These are phyloP conservation scores for Heliamphora exappendiculata DNA, from an alignment of 148 eudicot species.

Conservation along the genomic window DNA sequence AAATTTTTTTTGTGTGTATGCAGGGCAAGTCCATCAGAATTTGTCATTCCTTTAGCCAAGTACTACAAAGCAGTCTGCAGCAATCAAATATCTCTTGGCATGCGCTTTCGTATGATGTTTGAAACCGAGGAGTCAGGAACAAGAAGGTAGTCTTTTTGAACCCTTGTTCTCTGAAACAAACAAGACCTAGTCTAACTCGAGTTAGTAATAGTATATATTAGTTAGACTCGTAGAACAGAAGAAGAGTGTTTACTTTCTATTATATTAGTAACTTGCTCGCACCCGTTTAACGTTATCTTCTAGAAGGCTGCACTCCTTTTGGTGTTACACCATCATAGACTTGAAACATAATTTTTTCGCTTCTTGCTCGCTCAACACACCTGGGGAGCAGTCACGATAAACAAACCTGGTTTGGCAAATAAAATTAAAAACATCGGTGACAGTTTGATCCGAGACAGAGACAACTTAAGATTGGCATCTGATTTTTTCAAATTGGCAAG, in stretches of 20 bases:
- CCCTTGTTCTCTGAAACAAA: neutral
- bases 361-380: no score
- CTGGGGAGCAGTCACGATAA: neutral
- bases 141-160: constrained; percentile 52
- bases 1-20: no score
- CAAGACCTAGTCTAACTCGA: no score
- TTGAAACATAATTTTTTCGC: no score
- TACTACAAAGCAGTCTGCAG: constrained; percentile 80
- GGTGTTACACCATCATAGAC: no score
- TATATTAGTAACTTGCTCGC: no score
- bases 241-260: no score
- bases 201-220: no score
- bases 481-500: neutral
- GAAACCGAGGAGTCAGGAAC: constrained; percentile 98
- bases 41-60: constrained; percentile 91
- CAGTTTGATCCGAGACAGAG: neutral
- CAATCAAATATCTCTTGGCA: constrained; percentile 85
- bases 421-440: neutral
- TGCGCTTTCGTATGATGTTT: constrained; percentile 97
- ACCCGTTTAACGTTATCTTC: no score
- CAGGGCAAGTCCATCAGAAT: constrained; percentile 97
- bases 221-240: no score
- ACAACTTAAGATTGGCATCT: neutral
- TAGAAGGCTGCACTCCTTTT: no score
- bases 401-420: neutral